These are phyloP conservation scores for Euphrasia confusa DNA, from an alignment of 257 asterid species.

Conservation along the genomic window DNA sequence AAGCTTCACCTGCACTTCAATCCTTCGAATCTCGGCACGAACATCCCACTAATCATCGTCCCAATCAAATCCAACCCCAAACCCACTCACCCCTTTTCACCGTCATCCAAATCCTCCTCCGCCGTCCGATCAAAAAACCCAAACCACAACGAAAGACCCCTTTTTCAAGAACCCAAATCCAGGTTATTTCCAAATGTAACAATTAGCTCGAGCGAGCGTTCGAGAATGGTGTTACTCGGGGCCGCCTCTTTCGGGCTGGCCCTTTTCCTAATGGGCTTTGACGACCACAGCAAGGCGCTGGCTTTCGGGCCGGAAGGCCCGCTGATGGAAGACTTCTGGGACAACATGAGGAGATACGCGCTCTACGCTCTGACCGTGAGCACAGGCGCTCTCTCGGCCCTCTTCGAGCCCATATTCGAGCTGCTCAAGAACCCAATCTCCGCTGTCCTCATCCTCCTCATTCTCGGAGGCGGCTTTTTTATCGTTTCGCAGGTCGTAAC, in stretches of 20 bases:
- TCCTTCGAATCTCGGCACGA: constrained; percentile 23
- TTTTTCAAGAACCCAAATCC: background rate
- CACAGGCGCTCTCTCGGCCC: constrained; percentile 62
- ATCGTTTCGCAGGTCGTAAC: constrained; percentile 71
- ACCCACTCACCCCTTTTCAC: background rate
- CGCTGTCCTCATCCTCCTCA: constrained; percentile 51
- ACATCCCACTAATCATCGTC: constrained; percentile 14
- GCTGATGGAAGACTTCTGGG: constrained; percentile 93
- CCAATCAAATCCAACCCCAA: constrained; percentile 16
- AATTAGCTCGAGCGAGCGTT: constrained; percentile 24
- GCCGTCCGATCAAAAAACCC: constrained; percentile 21
- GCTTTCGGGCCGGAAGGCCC: constrained; percentile 96
- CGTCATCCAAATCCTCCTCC: constrained; percentile 22
- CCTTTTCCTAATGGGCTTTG: constrained; percentile 56
- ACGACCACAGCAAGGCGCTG: constrained; percentile 55
- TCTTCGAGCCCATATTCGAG: constrained; percentile 68
- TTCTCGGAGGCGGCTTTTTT: constrained; percentile 60
- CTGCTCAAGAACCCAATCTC: constrained; percentile 76
- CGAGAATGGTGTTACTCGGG: constrained; percentile 44
- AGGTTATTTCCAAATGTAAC: background rate
- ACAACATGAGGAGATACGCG: constrained; percentile 90
- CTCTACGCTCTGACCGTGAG: constrained; percentile 82
- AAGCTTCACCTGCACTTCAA: constrained; percentile 37
- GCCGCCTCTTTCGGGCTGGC: constrained; percentile 51
- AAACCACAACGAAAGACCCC: constrained; percentile 9